Evolutionary conservation across 257 asterid species (phyloP), one percentile per base, ranked within the genome.

Genomic region (Ligustrum vulgare): DNA sequence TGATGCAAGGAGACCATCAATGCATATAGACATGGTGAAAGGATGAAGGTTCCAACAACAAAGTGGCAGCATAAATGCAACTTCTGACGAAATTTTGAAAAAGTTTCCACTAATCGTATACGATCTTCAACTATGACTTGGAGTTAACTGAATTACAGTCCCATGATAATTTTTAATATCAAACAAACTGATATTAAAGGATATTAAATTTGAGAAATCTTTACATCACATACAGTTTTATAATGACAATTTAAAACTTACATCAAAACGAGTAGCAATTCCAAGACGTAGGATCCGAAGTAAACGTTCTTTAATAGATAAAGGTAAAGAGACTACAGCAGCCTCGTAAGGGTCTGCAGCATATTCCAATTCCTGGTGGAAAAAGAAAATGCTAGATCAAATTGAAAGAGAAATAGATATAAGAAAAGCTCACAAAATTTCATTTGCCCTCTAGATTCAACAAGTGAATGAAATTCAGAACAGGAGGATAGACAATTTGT

Each of bases 261-360:
- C 98, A 88, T 94, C 98, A 81, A 82, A 88, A 79, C 96, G 83
- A 72, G 93, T 87, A 35, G 97, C 98, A 80, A 94, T 89, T 68
- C 96, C 93, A 84, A 90, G 97, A 70, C 97, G 89, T 31, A 94
- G 82, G 78, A 94, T 89, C 81, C 94, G 88, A 80, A 92, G 94
- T 73, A 94, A 80, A 33, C 98, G 98, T 85, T 94, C 97, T 81
- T 87, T 90, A 78, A 92, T 90, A 73, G 88, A 83, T 58, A 70
- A 80, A 67, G 98, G 94, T 82, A 94, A 81, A 67, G 94, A 88
- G 77, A 90, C 73, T 75, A 92, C 94, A 22, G 96, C 97, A 71
- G 82, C 92, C 87, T 91, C 97, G 68, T 92, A 94, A 70, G 98
- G 89, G 79, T 94, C 97, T 67, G 73, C 83, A 72, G 75, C 84